Percentiles rank a stretch among this genome's conserved stretches.
phyloP scores from a whole-genome alignment of 1,284 basidiomycete species.

The Pseudozyma tsukubaensis region DNA sequence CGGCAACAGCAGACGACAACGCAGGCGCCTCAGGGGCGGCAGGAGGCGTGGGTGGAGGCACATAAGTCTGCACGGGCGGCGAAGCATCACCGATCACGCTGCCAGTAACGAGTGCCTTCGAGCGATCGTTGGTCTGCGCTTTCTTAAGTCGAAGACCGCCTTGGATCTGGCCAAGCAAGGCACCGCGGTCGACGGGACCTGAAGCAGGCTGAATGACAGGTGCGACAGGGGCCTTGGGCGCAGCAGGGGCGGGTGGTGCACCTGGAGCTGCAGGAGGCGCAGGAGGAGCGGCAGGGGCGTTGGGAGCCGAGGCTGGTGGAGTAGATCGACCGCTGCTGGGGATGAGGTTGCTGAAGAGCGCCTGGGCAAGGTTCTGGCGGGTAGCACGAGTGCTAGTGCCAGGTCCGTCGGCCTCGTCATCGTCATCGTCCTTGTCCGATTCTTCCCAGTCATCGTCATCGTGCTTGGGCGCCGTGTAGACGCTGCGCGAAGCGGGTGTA shows the following conservation, averaged over 20 bases:
- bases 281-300: conserved; percentile 43
- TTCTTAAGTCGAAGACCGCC: conserved; percentile 81
- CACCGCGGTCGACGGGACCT: conserved; percentile 74
- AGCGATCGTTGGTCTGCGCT: conserved; percentile 85
- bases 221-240: conserved; percentile 64
- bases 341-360: conserved; percentile 65
- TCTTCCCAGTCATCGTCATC: conserved; percentile 67
- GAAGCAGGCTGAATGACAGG: conserved; percentile 60
- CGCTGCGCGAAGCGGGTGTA: conserved; percentile 30
- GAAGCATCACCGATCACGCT: conserved; percentile 80
- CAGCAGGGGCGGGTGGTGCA: conserved; percentile 57
- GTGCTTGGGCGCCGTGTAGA: conserved; percentile 58
- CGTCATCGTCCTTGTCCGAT: conserved; percentile 63
- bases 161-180: conserved; percentile 84
- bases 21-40: conserved; percentile 34
- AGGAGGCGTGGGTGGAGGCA: conserved; percentile 57
- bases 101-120: conserved; percentile 77
- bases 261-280: conserved; percentile 64
- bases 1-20: conserved; percentile 48
- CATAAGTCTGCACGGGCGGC: conserved; percentile 73
- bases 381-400: conserved; percentile 63
- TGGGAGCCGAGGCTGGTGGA: conserved; percentile 45
- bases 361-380: conserved; percentile 65
- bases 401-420: conserved; percentile 64
- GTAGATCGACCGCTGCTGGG: conserved; percentile 56